Evolutionary conservation across 345 rosid species (phyloP), one percentile per base, ranked within the genome.

Genomic region (Salix arbutifolia): DNA sequence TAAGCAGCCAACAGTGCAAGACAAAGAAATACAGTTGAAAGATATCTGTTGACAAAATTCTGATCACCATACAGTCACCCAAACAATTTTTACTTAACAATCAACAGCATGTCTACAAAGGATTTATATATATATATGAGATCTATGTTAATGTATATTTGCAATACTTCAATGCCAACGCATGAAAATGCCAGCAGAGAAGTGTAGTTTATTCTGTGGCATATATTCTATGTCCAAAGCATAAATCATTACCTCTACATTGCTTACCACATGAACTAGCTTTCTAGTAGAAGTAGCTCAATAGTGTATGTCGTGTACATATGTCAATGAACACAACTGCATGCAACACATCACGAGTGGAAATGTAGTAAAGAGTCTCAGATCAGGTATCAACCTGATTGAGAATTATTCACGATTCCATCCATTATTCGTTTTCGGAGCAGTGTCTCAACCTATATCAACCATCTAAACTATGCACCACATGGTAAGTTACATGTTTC

Each of bases 341-440:
- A 74, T 30, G 73, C 17, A 78, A 77, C 18, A 69, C 19, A 19
- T 18, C 6, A 74, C 75, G 19, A 5, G 14, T 61, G 69, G 33
- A 69, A n/a, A 58, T 58, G 65, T 18, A 31, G 26, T 69, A 42
- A 80, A 42, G 58, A 80, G 35, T 79, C 67, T 65, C 65, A 78
- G 40, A 69, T 46, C 80, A 74, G 77, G 72, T 65, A 60, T 46
- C 46, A 65, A 80, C 28, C 72, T 50, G 81, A 70, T 62, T 35
- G 67, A 73, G 14, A 26, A 46, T 28, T 70, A 64, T 70, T 48
- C 37, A 52, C 33, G 10, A 30, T 42, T 74, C 60, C 71, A 48
- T 72, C 56, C 48, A 64, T 67, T 44, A 16, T 62, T 69, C 35
- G 44, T 33, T 30, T 48, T 5, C 33, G 18, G 14, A 70, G 62